Evolutionary conservation across 306 rosid species (phyloP), one percentile per base, ranked within the genome.

Genomic region (Abrus precatorius): DNA sequence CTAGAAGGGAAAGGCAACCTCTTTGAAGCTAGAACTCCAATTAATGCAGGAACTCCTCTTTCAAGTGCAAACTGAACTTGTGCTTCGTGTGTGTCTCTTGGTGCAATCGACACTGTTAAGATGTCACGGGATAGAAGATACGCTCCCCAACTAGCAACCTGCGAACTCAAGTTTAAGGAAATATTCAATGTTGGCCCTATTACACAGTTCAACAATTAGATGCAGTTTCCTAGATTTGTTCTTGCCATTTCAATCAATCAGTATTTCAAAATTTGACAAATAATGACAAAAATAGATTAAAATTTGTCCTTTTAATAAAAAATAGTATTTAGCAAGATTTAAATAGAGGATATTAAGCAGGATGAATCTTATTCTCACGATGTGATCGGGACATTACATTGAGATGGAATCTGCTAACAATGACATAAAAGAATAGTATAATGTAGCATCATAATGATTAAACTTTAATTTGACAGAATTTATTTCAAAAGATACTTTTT

Each of bases 81-180:
- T 2, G 87, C 95, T 40, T 89, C 96, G 44, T 93, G 97, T 1
- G 97, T 86, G 70, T 89, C 96, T 38, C 97, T 89, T 8, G 94
- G 96, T n/a, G 90, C 92, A 13, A 93, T 84, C 14, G 96, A 93
- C 45, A 93, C 34, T 70, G 96, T 57, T 75, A 91, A 1, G 44
- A 91, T 88, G 79, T 85, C 77, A 54, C 91, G 87, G 1, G 91
- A 87, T 57, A 91, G 66, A 54, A 89, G 92, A 78, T 91, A 91
- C 0, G 96, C 97, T 74, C 96, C 97, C 97, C 94, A 93, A 75
- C 96, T 91, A 6, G 97, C 97, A n/a, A 93, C 96, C 97, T 92
- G 72, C 75, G 55, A 6, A 0, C 43, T 8, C 72, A 52, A 49
- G n/a, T 28, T 38, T 50, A 1, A 30, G 3, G 53, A 60, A n/a